Percentiles rank a stretch among this genome's conserved stretches.
Conservation (phyloP, 225 moss, liverwort and hornwort species). For the Pleurozium schreberi region DNA sequence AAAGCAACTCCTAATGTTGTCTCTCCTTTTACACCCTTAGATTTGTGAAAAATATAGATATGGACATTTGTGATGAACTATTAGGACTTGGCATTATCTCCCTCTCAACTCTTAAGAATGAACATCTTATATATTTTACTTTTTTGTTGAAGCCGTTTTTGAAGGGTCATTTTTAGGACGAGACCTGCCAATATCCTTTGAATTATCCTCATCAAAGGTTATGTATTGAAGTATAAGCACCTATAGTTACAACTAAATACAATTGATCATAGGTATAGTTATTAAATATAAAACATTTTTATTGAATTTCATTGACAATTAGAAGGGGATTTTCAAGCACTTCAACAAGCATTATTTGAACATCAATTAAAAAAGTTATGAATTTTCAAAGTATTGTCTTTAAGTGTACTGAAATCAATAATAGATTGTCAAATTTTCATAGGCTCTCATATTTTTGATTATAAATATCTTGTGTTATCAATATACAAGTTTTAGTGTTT, state of each 20-base stretch:
- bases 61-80: neutral
- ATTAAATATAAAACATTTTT: neutral
- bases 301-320: neutral
- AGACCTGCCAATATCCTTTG: too few species aligned
- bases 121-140: too few species aligned
- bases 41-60: rapidly evolving
- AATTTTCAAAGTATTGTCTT: neutral
- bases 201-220: neutral
- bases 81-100: neutral
- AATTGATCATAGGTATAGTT: neutral
- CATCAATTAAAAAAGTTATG: neutral
- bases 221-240: neutral
- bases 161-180: too few species aligned
- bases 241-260: neutral
- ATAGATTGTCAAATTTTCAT: rapidly evolving
- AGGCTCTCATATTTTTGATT: neutral
- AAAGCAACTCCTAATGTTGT: neutral
- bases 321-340: neutral
- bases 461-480: neutral
- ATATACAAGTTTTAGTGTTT: neutral
- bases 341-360: neutral
- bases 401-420: rapidly evolving
- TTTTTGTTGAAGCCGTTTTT: too few species aligned
- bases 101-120: neutral
- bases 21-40: neutral